A percentile compares a stretch with the other conserved stretches of the same genome.
Evolutionary conservation across 768 basidiomycete species (phyloP).

Genomic region (Boletus reticulatus): DNA sequence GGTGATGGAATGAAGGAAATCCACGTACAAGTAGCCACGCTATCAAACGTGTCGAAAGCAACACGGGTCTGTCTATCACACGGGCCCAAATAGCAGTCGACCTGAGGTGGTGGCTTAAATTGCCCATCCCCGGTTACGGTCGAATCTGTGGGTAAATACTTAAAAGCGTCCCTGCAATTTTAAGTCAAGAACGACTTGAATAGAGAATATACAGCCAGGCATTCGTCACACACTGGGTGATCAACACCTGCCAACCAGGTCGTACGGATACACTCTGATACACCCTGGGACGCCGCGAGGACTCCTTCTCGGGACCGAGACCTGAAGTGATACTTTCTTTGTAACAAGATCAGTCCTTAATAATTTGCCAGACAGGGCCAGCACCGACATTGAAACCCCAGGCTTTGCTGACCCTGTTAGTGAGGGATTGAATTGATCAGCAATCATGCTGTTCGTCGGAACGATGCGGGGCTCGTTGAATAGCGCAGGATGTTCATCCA

Average conservation of each 20-base stretch:
- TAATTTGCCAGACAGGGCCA: constrained; percentile 77
- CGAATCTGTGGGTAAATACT: constrained; percentile 58
- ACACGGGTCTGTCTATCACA: constrained; percentile 49
- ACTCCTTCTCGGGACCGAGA: constrained; percentile 40
- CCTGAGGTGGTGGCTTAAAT: constrained; percentile 49
- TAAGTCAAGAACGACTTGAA: constrained; percentile 3
- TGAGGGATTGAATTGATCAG: constrained; percentile 43
- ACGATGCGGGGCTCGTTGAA: constrained; percentile 44
- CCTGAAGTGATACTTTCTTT: constrained; percentile 51
- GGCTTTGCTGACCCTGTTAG: constrained; percentile 58
- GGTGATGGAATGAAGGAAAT: constrained; percentile 12
- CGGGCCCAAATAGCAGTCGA: constrained; percentile 69
- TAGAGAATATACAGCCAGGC: background rate
- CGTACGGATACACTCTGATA: constrained; percentile 44
- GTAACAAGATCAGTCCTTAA: constrained; percentile 76
- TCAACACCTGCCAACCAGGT: constrained; percentile 46
- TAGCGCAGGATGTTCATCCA: constrained; percentile 46
- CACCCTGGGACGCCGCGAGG: constrained; percentile 57
- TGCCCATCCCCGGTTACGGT: constrained; percentile 48
- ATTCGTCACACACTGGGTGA: constrained; percentile 43
- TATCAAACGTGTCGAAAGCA: constrained; percentile 54
- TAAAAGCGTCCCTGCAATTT: constrained; percentile 47
- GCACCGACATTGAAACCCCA: constrained; percentile 74
- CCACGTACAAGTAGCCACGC: constrained; percentile 61
- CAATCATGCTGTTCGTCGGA: constrained; percentile 57